Evolutionary conservation across 108 stramenopile genomes (phyloP), one percentile per base, ranked within the genome.

Genomic region (Skeletonema grethae): DNA sequence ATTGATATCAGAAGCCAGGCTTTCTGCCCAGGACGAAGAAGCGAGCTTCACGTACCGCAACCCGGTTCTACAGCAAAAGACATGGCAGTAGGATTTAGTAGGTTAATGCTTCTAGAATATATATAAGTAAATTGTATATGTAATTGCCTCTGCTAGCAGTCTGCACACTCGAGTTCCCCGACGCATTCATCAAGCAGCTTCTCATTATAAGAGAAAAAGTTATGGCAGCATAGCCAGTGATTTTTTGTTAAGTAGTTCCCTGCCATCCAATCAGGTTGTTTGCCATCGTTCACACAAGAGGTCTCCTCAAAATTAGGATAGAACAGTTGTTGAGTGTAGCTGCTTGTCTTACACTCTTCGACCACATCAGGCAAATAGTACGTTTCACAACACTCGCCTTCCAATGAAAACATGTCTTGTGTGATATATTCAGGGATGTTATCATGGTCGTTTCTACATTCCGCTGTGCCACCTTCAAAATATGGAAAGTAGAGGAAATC

Each of bases 31-130:
- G 22, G 71, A 79, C 34, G 71, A 71, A 57, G 70, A 71, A 36
- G 78, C 67, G 57, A 79, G 68, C 18, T 79, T 79, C 65, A 68
- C 72, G 71, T 79, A 79, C 57, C 70, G 78, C 24, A 57, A 79
- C 41, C 78, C 78, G 16, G 65, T 71, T 46, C 66, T 78, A 22
- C 67, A 78, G 48, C 77, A 71, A 16, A n/a, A 45, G 20, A 71
- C 70, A 39, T 78, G 77, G 77, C 50, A 53, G 22, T 53, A 53
- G 22, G 15, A 43, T 4, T 28, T 1, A 28, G 1, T 15, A 43
- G 2, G 15, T n/a, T 4, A 43, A 43, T 43, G 41, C 15, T 15
- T 43, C 38, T 39, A 43, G 5, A n/a, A n/a, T n/a, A 24, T 24
- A 22, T 24, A 5, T 53, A 22, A 2, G 50, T 38, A n/a, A n/a